Evolutionary conservation across 768 basidiomycete species (phyloP).

Genomic region (Mycena maculata): DNA sequence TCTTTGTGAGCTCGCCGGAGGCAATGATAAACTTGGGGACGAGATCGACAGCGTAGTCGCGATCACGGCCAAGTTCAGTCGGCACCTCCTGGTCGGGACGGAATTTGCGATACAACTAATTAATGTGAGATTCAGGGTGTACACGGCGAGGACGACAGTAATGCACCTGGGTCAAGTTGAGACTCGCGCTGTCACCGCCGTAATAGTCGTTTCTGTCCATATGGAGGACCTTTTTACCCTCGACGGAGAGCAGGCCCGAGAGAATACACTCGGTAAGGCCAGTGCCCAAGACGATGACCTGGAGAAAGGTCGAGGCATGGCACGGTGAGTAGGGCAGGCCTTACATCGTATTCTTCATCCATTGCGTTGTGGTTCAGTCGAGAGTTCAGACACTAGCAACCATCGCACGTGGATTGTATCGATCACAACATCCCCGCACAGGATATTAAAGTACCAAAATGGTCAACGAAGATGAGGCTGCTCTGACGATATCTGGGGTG

Average conservation of each 20-base stretch:
- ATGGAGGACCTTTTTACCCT: conserved; percentile 99
- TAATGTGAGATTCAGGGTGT: conserved; percentile 33
- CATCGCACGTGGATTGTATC: conserved; percentile 20
- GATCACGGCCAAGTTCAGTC: conserved; percentile 90
- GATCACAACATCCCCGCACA: too few relatives aligned
- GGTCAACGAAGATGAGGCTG: too few relatives aligned
- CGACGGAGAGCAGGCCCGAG: conserved; percentile 97
- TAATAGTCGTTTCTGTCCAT: conserved; percentile 99
- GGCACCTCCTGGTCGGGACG: conserved; percentile 81
- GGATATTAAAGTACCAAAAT: too few relatives aligned
- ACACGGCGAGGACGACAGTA: conserved; percentile 17
- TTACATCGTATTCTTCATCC: conserved; percentile 99
- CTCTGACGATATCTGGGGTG: too few relatives aligned
- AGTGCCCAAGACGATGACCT: conserved; percentile 95
- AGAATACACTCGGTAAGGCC: conserved; percentile 99
- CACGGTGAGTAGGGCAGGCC: conserved; percentile 21
- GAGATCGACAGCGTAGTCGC: conserved; percentile 98
- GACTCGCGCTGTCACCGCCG: conserved; percentile 95
- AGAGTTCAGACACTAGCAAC: conserved; percentile 10
- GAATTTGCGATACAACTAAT: conserved; percentile 95
- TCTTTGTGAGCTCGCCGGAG: conserved; percentile 96
- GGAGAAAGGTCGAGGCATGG: conserved; percentile 35
- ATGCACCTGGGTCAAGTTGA: conserved; percentile 95
- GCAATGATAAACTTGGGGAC: conserved; percentile 99
- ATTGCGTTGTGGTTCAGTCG: conserved; percentile 58